A percentile compares a stretch with the other conserved stretches of the same genome.
Conservation (phyloP, 345 rosid genomes). For the Eucalyptus cloeziana region DNA sequence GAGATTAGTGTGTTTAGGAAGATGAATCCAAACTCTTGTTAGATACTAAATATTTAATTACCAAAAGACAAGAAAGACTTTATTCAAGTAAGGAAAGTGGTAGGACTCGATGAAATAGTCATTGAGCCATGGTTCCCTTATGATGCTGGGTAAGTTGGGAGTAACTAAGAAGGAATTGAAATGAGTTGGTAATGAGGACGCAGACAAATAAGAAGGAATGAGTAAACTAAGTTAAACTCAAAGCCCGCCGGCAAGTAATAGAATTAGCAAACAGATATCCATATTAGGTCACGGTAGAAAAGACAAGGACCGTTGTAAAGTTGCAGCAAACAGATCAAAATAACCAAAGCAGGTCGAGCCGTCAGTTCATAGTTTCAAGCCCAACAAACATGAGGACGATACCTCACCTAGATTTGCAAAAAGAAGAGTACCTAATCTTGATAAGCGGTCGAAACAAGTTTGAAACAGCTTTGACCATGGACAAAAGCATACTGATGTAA, state of each 20-base stretch:
- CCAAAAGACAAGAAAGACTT: background rate
- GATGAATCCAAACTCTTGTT: background rate
- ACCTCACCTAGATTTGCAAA: background rate
- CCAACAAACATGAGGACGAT: background rate
- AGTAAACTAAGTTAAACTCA: background rate
- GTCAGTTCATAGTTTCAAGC: background rate
- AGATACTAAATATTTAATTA: background rate
- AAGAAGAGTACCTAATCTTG: background rate
- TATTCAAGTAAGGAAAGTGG: background rate
- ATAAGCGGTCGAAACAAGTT: background rate
- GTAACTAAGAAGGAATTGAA: background rate
- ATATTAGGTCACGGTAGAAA: background rate
- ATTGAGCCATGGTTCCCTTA: background rate
- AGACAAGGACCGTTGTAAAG: background rate
- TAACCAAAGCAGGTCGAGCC: background rate
- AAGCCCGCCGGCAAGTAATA: background rate
- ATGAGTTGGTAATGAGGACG: background rate
- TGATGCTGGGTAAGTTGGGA: background rate
- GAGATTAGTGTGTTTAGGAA: background rate
- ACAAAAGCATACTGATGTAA: background rate
- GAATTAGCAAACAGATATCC: background rate
- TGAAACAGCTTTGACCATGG: background rate
- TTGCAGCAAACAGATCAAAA: background rate
- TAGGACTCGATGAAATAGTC: background rate
- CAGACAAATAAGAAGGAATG: background rate